Percentiles rank a stretch among this genome's conserved stretches.
These are phyloP conservation scores for Rosa persica DNA, from an alignment of 306 rosid genomes.

Conservation along the genomic window DNA sequence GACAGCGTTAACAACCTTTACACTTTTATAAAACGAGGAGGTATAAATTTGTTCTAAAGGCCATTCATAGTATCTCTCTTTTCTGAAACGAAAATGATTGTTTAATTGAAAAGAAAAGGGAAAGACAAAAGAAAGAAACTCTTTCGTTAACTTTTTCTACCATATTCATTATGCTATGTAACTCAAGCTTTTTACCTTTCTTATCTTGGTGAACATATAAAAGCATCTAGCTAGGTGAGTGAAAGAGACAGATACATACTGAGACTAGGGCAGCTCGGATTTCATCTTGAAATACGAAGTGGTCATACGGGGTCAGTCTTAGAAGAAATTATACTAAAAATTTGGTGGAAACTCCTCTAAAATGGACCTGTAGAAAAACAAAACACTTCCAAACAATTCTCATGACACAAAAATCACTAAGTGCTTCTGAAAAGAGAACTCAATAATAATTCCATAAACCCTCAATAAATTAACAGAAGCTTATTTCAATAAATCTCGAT, in stretches of 20 bases:
- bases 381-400: too few species aligned
- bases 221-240: background rate
- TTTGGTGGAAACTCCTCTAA: too few species aligned
- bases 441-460: too few species aligned
- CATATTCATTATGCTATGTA: background rate
- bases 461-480: too few species aligned
- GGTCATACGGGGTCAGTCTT: too few species aligned
- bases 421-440: too few species aligned
- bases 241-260: constrained; percentile 8
- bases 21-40: background rate
- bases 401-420: too few species aligned
- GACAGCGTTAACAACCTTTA: background rate
- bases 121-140: background rate
- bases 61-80: background rate
- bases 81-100: background rate
- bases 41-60: background rate
- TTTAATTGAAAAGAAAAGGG: background rate
- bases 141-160: background rate
- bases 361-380: too few species aligned
- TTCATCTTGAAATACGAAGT: too few species aligned
- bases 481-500: too few species aligned
- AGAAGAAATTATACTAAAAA: too few species aligned
- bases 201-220: background rate
- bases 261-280: too few species aligned
- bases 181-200: background rate